These are phyloP conservation scores for Fusarium devonianum DNA, from an alignment of 2,329 filamentous ascomycete species.

Conservation along the genomic window DNA sequence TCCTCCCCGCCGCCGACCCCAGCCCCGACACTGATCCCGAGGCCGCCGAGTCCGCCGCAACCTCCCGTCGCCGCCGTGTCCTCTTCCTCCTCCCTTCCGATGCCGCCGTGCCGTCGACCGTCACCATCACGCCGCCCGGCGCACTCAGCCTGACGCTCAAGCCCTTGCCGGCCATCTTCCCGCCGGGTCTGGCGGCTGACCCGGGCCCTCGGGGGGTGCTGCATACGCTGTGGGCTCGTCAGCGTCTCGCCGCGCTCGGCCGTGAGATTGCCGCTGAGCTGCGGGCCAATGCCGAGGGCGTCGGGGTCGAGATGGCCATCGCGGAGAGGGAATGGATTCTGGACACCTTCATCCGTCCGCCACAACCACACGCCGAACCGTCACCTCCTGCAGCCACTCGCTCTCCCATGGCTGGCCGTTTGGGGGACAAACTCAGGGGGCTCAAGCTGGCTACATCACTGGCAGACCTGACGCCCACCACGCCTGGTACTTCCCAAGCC, in stretches of 20 bases:
- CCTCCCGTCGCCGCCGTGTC: conserved; percentile 60
- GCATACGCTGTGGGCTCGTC: conserved; percentile 91
- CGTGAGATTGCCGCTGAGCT: conserved; percentile 79
- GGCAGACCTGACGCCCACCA: conserved; percentile 64
- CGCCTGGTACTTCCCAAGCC: conserved; percentile 62
- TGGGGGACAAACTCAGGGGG: conserved; percentile 82
- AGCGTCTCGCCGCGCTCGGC: conserved; percentile 76
- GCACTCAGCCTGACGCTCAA: conserved; percentile 66
- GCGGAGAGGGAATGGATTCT: conserved; percentile 88
- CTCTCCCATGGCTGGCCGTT: conserved; percentile 69
- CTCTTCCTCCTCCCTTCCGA: conserved; percentile 84
- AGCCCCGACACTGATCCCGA: conserved; percentile 40
- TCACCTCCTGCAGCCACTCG: conserved; percentile 63
- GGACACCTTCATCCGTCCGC: conserved; percentile 67
- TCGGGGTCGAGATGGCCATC: conserved; percentile 83
- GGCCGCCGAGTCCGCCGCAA: conserved; percentile 41
- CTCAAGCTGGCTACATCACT: conserved; percentile 79
- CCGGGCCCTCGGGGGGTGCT: conserved; percentile 81
- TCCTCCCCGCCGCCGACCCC: conserved; percentile 65
- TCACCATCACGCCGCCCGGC: conserved; percentile 66
- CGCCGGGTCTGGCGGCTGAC: conserved; percentile 73
- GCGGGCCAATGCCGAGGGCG: conserved; percentile 77
- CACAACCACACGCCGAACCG: conserved; percentile 26
- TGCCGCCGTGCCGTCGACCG: conserved; percentile 72
- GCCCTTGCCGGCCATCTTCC: conserved; percentile 86